Base-by-base conservation (phyloP, 306 rosid species). In the Myrica gale region DNA sequence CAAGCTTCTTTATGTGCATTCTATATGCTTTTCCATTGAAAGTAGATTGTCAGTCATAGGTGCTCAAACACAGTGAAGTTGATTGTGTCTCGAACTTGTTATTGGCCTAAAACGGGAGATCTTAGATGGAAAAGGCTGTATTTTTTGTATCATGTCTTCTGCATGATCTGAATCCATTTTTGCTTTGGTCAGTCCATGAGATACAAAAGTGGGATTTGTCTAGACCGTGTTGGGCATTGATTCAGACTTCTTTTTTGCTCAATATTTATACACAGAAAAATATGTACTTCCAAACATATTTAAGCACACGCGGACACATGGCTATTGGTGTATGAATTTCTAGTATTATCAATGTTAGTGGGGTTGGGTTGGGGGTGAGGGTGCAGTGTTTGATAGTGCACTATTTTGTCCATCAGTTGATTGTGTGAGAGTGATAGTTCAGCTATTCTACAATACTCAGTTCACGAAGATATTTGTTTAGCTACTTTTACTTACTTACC, bases 351-450 rank as follows among this genome's bases (percentile, higher is more conserved):
- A 19, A 12, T 57, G 63, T 56, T 26, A 3, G 9, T 19, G 23
- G 32, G 37, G 37, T 32, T 32, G 3, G 3, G 37, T 32, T 13
- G 56, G 15, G 67, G 68, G 39, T 61, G 4, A 8, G 16, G 68
- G 12, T 61, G 19, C 13, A n/a, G 43, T 32, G 68, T 61, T 63
- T 70, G 63, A 23, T 70, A 69, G 67, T 54, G 71, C 72, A 41
- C 37, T 32, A 15, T 71, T 52, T 74, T 56, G 68, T 72, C 69
- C 63, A 44, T 37, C 46, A 42, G 66, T 7, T 65, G n/a, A 63
- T 45, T 69, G 56, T 54, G 53, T 56, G 50, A 69, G 80, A 63
- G 80, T 78, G 53, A n/a, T 51, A 69, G 74, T 51, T 79, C 69
- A 19, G 17, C 21, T 15, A 2, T 69, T 21, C 17, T 50, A 46